These are phyloP conservation scores for Pseudomassariella vexata DNA, from an alignment of 2,329 filamentous ascomycete genomes.

Conservation along the genomic window DNA sequence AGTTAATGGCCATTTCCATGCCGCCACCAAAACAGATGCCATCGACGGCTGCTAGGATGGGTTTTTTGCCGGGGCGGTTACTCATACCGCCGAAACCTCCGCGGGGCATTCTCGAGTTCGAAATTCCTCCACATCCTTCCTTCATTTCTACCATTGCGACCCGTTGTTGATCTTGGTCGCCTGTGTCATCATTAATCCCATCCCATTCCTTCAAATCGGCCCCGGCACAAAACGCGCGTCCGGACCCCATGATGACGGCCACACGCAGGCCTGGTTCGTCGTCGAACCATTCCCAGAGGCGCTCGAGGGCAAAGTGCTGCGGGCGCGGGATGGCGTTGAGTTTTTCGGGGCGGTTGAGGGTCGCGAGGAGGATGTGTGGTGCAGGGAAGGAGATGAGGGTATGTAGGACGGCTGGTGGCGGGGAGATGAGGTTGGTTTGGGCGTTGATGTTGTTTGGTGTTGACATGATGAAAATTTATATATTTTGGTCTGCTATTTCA, in stretches of 20 bases:
- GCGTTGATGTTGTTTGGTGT: constrained; percentile 10
- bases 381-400: constrained; percentile 43
- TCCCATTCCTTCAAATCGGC: constrained; percentile 65
- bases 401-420: constrained; percentile 35
- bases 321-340: constrained; percentile 51
- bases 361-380: constrained; percentile 52
- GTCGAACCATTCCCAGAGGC: constrained; percentile 57
- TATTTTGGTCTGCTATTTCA: too few relatives aligned
- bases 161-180: neutral
- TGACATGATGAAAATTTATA: constrained; percentile 12
- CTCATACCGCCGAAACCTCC: constrained; percentile 62
- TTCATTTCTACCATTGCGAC: too few relatives aligned
- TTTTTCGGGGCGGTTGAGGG: constrained; percentile 50
- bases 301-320: constrained; percentile 42
- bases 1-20: constrained; percentile 70
- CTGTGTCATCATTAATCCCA: constrained; percentile 30
- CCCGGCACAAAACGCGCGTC: constrained; percentile 62
- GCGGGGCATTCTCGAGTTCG: too few relatives aligned
- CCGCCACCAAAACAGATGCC: constrained; percentile 71
- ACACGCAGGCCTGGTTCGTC: constrained; percentile 53
- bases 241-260: constrained; percentile 57
- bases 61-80: constrained; percentile 64
- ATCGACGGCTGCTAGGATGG: constrained; percentile 71
- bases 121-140: too few relatives aligned
- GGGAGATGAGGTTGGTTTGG: constrained; percentile 22